Percentiles rank a stretch among this genome's conserved stretches.
Conservation (phyloP, 345 rosid species). For the Bruguiera sexangula region DNA sequence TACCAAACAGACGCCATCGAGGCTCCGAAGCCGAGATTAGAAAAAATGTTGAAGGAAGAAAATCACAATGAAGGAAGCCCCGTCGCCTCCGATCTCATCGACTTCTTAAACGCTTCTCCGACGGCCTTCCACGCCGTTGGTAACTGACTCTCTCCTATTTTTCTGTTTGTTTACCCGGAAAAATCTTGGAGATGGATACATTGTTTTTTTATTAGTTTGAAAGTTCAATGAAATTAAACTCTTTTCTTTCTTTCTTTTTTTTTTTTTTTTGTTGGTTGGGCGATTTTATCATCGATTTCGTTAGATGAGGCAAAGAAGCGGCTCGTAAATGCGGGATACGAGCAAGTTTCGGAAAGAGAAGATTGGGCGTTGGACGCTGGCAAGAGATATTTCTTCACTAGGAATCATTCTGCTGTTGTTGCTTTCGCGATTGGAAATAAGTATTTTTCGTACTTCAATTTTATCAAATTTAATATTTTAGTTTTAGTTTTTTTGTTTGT, state of each 20-base stretch:
- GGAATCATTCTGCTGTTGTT: conserved; percentile 84
- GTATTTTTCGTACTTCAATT: conserved; percentile 28
- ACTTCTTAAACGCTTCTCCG: conserved; percentile 87
- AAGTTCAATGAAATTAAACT: neutral
- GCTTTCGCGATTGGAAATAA: conserved; percentile 90
- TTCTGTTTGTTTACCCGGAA: conserved; percentile 12
- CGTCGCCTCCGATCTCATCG: conserved; percentile 58
- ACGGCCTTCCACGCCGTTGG: conserved; percentile 99
- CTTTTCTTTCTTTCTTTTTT: neutral
- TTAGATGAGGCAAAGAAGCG: conserved; percentile 81
- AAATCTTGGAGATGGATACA: neutral
- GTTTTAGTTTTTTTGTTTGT: too few relatives aligned
- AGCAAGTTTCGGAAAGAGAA: conserved; percentile 71
- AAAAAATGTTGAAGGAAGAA: conserved; percentile 35
- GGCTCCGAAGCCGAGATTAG: too few relatives aligned
- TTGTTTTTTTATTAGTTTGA: too few relatives aligned
- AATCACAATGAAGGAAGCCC: conserved; percentile 20
- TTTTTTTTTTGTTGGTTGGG: neutral
- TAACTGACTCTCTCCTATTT: conserved; percentile 23
- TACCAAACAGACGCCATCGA: too few relatives aligned
- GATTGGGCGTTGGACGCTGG: conserved; percentile 85
- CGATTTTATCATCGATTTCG: neutral
- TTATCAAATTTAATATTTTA: neutral
- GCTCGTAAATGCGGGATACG: conserved; percentile 58
- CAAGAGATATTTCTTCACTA: conserved; percentile 78